Percentiles rank a stretch among this genome's conserved stretches.
These are phyloP conservation scores for Glycine tomentella DNA, from an alignment of 306 rosid species.

Conservation along the genomic window DNA sequence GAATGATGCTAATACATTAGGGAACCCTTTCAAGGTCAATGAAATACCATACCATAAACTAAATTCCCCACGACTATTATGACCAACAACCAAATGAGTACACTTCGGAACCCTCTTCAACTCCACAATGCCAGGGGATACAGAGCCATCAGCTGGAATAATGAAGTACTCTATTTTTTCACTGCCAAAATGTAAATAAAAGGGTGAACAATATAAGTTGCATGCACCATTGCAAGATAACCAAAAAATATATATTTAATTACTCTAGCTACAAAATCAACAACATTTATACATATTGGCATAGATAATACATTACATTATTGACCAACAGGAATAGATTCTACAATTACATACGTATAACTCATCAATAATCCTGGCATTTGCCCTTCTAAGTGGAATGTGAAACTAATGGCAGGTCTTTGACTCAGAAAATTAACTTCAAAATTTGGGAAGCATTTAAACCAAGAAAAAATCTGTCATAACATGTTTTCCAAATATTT, in stretches of 20 bases:
- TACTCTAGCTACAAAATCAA: constrained; percentile 9
- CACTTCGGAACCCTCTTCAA: constrained; percentile 76
- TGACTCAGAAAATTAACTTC: constrained; percentile 25
- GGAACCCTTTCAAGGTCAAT: constrained; percentile 18
- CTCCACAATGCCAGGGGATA: constrained; percentile 80
- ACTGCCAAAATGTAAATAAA: constrained; percentile 63
- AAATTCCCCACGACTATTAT: constrained; percentile 72
- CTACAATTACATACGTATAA: constrained; percentile 24
- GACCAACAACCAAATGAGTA: constrained; percentile 72
- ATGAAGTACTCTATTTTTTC: constrained; percentile 57
- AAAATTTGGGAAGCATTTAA: constrained; percentile 32
- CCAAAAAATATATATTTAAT: constrained; percentile 29
- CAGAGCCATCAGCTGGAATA: constrained; percentile 60
- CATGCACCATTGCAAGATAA: constrained; percentile 9
- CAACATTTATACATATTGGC: constrained; percentile 26
- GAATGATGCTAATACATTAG: constrained; percentile 35
- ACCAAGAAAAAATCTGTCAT: constrained; percentile 10
- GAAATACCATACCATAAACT: constrained; percentile 77
- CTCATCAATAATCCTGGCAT: constrained; percentile 15
- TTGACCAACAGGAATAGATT: constrained; percentile 28
- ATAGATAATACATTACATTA: constrained; percentile 13
- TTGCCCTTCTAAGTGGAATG: constrained; percentile 12
- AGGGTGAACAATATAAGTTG: constrained; percentile 33
- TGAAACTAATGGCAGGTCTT: constrained; percentile 14
- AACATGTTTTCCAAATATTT: constrained; percentile 32